Evolutionary conservation across 1,284 basidiomycete genomes (phyloP).

Genomic region (Malassezia obtusa): DNA sequence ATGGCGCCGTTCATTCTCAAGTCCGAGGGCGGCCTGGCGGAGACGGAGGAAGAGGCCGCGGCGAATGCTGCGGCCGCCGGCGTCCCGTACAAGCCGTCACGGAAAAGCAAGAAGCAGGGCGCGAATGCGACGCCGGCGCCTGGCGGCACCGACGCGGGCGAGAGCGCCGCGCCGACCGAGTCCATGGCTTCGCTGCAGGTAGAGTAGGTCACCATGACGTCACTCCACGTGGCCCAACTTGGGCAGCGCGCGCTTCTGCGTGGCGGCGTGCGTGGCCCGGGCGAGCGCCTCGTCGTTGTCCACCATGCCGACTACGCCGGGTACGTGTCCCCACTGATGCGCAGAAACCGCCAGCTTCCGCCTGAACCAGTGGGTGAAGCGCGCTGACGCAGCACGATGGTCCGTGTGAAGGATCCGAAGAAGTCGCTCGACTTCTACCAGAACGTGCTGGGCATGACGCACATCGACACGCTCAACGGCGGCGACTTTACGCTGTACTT

Average conservation of each 20-base stretch:
- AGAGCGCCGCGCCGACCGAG: neutral
- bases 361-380: conserved; percentile 34
- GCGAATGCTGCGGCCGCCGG: conserved; percentile 18
- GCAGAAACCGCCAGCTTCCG: conserved; percentile 41
- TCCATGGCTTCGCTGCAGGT: conserved; percentile 6
- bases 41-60: conserved; percentile 25
- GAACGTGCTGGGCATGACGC: conserved; percentile 70
- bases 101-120: conserved; percentile 18
- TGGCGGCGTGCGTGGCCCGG: neutral
- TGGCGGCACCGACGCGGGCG: too few relatives aligned
- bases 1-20: conserved; percentile 29
- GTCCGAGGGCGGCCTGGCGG: conserved; percentile 31
- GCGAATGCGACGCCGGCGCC: neutral
- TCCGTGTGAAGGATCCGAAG: conserved; percentile 79
- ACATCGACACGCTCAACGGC: conserved; percentile 53
- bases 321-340: neutral
- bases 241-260: neutral
- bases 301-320: conserved; percentile 5
- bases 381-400: conserved; percentile 59
- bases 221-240: neutral
- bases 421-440: conserved; percentile 40
- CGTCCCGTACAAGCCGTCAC: conserved; percentile 18
- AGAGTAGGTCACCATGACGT: neutral
- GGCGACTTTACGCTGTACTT: conserved; percentile 61
- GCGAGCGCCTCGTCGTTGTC: neutral